Evolutionary conservation across 768 basidiomycete species (phyloP).

Genomic region (Mycena sanguinolenta): DNA sequence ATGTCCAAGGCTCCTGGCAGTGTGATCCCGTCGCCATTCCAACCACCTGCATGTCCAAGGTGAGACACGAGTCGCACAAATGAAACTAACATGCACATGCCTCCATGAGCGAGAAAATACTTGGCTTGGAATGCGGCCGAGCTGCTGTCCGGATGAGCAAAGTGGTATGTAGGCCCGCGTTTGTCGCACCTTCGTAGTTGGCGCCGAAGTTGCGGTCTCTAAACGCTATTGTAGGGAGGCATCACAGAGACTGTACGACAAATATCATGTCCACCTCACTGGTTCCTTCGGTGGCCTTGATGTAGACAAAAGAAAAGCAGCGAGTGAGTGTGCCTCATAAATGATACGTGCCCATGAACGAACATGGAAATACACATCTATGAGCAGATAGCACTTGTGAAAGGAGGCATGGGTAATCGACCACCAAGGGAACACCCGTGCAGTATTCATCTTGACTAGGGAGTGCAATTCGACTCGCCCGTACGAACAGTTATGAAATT

Average conservation of each 20-base stretch:
- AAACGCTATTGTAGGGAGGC: constrained; percentile 48
- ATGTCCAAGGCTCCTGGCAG: constrained; percentile 77
- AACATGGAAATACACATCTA: too few species aligned
- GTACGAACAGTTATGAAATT: too few species aligned
- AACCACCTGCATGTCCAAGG: constrained; percentile 54
- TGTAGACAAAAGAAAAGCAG: constrained; percentile 68
- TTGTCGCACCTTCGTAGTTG: constrained; percentile 70
- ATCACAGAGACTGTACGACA: not conserved
- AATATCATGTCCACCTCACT: constrained; percentile 45
- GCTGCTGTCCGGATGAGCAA: constrained; percentile 66
- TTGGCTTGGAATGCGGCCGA: constrained; percentile 71
- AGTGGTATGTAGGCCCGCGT: constrained; percentile 69
- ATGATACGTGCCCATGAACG: too few species aligned
- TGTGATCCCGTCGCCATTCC: constrained; percentile 68
- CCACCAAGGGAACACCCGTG: too few species aligned
- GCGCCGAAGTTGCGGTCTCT: constrained; percentile 58
- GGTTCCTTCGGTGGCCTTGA: constrained; percentile 79
- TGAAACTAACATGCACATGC: constrained; percentile 40
- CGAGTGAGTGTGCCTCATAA: too few species aligned
- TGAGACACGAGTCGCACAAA: not conserved
- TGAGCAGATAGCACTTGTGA: too few species aligned
- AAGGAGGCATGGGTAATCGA: too few species aligned
- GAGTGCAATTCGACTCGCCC: too few species aligned
- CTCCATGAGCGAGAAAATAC: constrained; percentile 71
- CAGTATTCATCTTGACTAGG: too few species aligned